Conservation (phyloP, 352 stramenopile genomes). For the Globisporangium abappressorium region DNA sequence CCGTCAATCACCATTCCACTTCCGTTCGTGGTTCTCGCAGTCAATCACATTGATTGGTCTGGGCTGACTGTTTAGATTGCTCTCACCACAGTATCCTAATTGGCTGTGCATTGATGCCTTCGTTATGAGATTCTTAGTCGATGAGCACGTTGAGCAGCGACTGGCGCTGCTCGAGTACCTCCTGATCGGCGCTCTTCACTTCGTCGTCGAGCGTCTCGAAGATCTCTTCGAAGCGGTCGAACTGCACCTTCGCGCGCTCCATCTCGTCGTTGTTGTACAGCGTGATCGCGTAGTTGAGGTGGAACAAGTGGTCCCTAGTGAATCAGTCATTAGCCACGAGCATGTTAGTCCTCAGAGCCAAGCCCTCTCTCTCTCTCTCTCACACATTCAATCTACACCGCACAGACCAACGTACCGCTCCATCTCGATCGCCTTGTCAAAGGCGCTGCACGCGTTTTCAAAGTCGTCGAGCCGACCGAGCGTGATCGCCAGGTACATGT, state of each 20-base stretch:
- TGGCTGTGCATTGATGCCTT: no score
- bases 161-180: slow-evolving; percentile 76
- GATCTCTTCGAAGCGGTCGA: slow-evolving; percentile 81
- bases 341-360: not conserved
- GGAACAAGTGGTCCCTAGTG: slow-evolving; percentile 80
- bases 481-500: slow-evolving; percentile 93
- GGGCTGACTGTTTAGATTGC: no score
- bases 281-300: slow-evolving; percentile 88
- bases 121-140: slow-evolving; percentile 24
- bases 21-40: no score
- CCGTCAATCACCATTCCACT: no score
- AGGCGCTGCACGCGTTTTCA: slow-evolving; percentile 90
- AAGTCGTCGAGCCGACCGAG: slow-evolving; percentile 89
- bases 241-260: slow-evolving; percentile 80
- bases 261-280: slow-evolving; percentile 90
- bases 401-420: slow-evolving; percentile 41
- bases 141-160: slow-evolving; percentile 63
- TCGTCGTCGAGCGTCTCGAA: slow-evolving; percentile 74
- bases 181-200: slow-evolving; percentile 52
- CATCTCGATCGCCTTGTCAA: slow-evolving; percentile 91
- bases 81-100: no score
- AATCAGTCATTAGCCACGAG: not conserved
- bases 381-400: not conserved
- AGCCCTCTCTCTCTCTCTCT: not conserved
- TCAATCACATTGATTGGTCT: no score